A percentile compares a stretch with the other conserved stretches of the same genome.
phyloP scores from a whole-genome alignment of 805 yeast species.

The Hanseniaspora lindneri region DNA sequence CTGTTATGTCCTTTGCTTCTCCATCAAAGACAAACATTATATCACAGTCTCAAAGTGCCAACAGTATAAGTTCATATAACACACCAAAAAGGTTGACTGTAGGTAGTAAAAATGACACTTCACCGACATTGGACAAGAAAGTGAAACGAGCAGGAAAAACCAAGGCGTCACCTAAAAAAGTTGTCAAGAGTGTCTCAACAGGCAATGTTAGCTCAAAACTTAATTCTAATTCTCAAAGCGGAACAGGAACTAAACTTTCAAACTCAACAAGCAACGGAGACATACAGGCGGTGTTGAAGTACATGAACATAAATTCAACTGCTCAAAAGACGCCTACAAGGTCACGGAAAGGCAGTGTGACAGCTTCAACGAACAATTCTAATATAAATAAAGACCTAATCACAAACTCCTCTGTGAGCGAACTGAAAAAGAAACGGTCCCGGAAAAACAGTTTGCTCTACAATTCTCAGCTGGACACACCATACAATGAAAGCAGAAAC shows the following conservation, averaged over 20 bases:
- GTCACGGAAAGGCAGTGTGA: conserved; percentile 7
- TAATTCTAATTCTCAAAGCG: too few species aligned
- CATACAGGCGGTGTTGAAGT: conserved; percentile 1
- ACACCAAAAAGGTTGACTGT: conserved; percentile 4
- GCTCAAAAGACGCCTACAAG: conserved; percentile 11
- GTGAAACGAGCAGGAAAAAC: background rate
- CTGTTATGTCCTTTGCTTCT: conserved; percentile 1
- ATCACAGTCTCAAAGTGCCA: background rate
- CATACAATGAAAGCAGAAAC: background rate
- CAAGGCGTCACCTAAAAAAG: conserved; percentile 10
- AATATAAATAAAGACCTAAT: background rate
- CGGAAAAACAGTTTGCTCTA: conserved; percentile 8
- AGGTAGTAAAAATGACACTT: background rate
- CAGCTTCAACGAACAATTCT: too few species aligned
- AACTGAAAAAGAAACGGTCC: conserved; percentile 10
- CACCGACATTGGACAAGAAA: conserved; percentile 10
- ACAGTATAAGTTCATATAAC: background rate
- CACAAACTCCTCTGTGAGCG: conserved; percentile 4
- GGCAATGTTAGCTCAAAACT: conserved; percentile 3
- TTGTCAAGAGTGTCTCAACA: conserved; percentile 11
- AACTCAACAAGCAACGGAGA: conserved; percentile 8
- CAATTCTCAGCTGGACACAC: conserved; percentile 4
- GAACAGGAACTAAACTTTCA: background rate
- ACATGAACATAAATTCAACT: too few species aligned
- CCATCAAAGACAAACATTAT: background rate